Base-by-base conservation (phyloP, 2,329 filamentous ascomycete genomes). In the Neofusicoccum sp. region DNA sequence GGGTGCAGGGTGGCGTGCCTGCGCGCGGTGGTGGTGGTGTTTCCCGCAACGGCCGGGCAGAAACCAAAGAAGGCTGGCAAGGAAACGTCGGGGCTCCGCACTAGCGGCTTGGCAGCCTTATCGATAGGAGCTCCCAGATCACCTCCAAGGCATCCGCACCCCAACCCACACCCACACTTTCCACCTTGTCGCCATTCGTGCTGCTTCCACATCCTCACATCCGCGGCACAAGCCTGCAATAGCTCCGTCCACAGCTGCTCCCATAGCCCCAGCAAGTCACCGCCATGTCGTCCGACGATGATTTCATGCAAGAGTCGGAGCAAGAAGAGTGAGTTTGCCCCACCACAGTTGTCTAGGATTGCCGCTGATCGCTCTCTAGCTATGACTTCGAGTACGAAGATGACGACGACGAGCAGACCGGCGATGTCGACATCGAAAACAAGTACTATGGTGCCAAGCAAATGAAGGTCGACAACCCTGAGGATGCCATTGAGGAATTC, bases 371-470 rank as follows among this genome's bases (percentile, higher is more conserved):
- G 61, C n/a, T 6, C 30, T 36, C 3, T 62, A 90, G 89, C 70
- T 92, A 97, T 73, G 95, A 98, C 78, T 98, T 98, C 74, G 93
- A 98, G 72, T 98, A 97, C 76, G 93, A 97, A 73, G 95, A 92
- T 68, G 91, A 92, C 66, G 91, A 96, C 61, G 92, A 95, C 51
- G 90, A 96, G 44, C 89, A 96, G 61, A 86, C 85, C 33, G 92
- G 88, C 61, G 91, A 97, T 73, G 90, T 97, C 69, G 92, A 93
- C 67, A 96, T 98, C 74, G 95, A 99, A 75, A 99, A 99, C 81
- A 97, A 96, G 79, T 99, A 99, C 81, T 99, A 98, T 83, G 98
- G 97, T 77, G 95, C 95, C 44, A 99, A 99, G 78, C 93, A 98
- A 79, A 87, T 96, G 73, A 99, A 98, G 80, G 82, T 82, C 44